phyloP scores from a whole-genome alignment of 2,329 filamentous ascomycete genomes.

The Elsinoe fawcettii region DNA sequence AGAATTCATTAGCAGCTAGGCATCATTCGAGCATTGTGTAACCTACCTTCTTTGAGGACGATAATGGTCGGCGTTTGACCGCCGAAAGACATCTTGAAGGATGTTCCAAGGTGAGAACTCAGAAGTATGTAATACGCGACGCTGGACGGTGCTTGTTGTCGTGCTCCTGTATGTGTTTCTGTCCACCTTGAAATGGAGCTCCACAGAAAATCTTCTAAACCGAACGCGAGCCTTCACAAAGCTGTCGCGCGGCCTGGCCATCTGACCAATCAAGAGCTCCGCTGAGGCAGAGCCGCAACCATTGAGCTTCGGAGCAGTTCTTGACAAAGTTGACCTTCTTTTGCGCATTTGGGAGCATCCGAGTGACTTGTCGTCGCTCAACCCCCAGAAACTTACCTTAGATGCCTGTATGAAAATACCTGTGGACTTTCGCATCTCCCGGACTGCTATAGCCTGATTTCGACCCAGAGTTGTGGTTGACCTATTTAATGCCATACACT shows the following conservation, averaged over 20 bases:
- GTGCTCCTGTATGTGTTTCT: neutral
- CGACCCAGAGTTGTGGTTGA: neutral
- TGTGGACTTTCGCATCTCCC: neutral
- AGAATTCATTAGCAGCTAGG: slow-evolving; percentile 3
- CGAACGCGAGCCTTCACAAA: slow-evolving; percentile 3
- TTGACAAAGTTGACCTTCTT: neutral
- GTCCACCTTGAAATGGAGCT: neutral
- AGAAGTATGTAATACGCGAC: too few relatives aligned
- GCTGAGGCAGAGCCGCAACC: neutral
- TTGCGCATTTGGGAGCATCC: neutral
- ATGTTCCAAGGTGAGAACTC: neutral
- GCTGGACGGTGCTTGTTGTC: neutral
- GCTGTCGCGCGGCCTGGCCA: neutral
- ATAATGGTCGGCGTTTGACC: slow-evolving; percentile 97
- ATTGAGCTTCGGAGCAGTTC: neutral
- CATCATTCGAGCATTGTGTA: slow-evolving; percentile 13
- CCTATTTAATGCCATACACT: neutral
- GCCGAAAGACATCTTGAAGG: slow-evolving; percentile 75
- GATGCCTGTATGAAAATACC: neutral
- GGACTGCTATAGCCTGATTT: neutral
- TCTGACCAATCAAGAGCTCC: slow-evolving; percentile 7
- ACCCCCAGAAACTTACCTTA: neutral
- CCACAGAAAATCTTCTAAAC: slow-evolving; percentile 3
- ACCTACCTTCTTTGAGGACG: slow-evolving; percentile 90
- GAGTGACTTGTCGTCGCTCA: too few relatives aligned